Conservation (phyloP, 2,329 filamentous ascomycete genomes). For the Penicillium occitanis region DNA sequence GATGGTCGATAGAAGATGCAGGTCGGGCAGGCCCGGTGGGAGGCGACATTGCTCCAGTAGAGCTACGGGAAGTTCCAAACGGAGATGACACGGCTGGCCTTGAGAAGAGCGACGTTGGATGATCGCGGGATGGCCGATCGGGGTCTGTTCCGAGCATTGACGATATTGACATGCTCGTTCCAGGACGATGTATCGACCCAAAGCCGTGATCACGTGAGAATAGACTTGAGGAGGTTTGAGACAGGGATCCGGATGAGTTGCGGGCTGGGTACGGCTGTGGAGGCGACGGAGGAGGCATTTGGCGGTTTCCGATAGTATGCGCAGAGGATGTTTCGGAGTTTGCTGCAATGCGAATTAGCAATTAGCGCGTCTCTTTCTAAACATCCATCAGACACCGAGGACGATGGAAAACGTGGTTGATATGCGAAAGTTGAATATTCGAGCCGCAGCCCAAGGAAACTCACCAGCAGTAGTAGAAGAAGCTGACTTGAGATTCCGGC, state of each 20-base stretch:
- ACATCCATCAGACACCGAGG: background rate
- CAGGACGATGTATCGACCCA: conserved; percentile 55
- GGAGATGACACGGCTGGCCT: conserved; percentile 41
- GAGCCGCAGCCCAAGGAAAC: conserved; percentile 23
- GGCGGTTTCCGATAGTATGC: conserved; percentile 39
- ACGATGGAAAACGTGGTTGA: background rate
- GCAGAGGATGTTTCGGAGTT: conserved; percentile 33
- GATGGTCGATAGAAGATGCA: conserved; percentile 57
- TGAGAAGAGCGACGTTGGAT: conserved; percentile 49
- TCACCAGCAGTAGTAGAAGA: conserved; percentile 39
- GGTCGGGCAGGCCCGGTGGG: conserved; percentile 42
- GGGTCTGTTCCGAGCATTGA: conserved; percentile 63
- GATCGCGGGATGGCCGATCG: conserved; percentile 49
- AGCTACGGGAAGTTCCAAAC: conserved; percentile 34
- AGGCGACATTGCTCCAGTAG: conserved; percentile 44
- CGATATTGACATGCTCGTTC: conserved; percentile 72
- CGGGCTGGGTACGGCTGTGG: conserved; percentile 49
- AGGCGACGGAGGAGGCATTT: conserved; percentile 54
- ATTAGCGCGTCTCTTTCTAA: background rate
- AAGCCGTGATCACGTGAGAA: conserved; percentile 57
- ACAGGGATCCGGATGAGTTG: conserved; percentile 40
- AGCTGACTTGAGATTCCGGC: conserved; percentile 35
- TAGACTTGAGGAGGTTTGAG: conserved; percentile 40
- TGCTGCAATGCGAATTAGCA: conserved; percentile 1
- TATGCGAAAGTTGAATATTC: background rate